These are phyloP conservation scores for Talaromyces verruculosus DNA, from an alignment of 2,329 filamentous ascomycete species.

Conservation along the genomic window DNA sequence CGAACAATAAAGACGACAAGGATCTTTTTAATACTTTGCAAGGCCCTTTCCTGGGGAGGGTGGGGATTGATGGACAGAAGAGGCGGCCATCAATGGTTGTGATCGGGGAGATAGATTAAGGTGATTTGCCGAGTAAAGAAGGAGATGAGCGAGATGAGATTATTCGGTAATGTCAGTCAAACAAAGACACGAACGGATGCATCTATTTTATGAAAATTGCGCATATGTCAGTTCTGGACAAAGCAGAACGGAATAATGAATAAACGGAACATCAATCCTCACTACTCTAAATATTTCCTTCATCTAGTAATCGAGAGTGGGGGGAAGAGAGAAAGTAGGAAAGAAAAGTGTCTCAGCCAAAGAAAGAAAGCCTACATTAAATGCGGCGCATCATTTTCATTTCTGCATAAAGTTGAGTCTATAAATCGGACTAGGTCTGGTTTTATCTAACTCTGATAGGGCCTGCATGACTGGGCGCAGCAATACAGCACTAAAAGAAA, in stretches of 20 bases:
- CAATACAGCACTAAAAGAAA: slow-evolving; percentile 1
- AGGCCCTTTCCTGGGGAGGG: slow-evolving; percentile 9
- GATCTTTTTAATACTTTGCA: slow-evolving; percentile 16
- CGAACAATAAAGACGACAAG: slow-evolving; percentile 14
- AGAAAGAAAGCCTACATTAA: slow-evolving; percentile 19
- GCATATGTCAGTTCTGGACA: background rate
- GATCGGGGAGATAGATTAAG: background rate
- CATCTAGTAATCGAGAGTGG: slow-evolving; percentile 17
- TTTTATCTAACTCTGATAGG: slow-evolving; percentile 16
- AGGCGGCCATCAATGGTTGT: slow-evolving; percentile 10
- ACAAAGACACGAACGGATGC: slow-evolving; percentile 3
- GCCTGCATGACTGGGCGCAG: slow-evolving; percentile 16
- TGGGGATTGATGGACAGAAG: slow-evolving; percentile 17
- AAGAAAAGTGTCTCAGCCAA: slow-evolving; percentile 15
- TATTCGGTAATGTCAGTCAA: background rate
- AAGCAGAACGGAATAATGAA: slow-evolving; percentile 8
- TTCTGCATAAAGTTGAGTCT: slow-evolving; percentile 20
- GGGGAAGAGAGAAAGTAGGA: background rate
- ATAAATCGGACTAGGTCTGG: slow-evolving; percentile 18
- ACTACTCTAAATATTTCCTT: slow-evolving; percentile 18
- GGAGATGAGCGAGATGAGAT: background rate
- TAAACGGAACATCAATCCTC: slow-evolving; percentile 10
- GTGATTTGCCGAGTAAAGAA: slow-evolving; percentile 4
- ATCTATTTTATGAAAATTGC: background rate
- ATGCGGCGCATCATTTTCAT: slow-evolving; percentile 22